phyloP scores from a whole-genome alignment of 2,329 filamentous ascomycete genomes.

The Penicillium glabrum region DNA sequence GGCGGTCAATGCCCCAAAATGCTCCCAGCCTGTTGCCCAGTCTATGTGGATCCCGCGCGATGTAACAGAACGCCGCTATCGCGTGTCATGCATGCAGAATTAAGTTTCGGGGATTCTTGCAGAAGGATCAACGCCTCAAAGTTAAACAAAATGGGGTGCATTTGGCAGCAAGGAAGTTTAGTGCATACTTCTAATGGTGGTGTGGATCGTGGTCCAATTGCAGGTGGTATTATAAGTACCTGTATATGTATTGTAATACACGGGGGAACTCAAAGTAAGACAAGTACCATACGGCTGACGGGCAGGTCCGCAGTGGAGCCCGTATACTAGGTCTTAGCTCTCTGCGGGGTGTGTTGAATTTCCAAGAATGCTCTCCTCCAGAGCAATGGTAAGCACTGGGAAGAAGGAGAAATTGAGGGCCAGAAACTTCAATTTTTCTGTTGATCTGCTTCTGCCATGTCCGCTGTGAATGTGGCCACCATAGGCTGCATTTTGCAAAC shows the following conservation, averaged over 20 bases:
- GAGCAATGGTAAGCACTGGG: not conserved
- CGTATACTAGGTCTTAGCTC: not conserved
- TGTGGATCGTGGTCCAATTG: not conserved
- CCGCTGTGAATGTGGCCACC: not conserved
- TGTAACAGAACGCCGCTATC: not conserved
- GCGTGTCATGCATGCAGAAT: not conserved
- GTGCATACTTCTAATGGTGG: not conserved
- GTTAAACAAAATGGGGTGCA: not conserved
- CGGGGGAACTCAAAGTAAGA: not conserved
- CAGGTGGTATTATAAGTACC: not conserved
- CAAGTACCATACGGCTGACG: not conserved
- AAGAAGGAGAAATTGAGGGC: not conserved
- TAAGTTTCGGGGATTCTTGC: not conserved
- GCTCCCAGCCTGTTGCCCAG: too few species aligned
- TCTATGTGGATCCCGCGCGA: not conserved
- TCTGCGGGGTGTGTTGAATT: not conserved
- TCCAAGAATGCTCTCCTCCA: not conserved
- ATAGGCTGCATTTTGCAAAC: constrained; percentile 2
- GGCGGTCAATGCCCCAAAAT: not conserved
- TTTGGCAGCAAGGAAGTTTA: not conserved
- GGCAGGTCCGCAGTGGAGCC: too few species aligned
- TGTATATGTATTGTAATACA: not conserved
- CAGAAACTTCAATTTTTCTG: not conserved
- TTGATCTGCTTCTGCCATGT: not conserved
- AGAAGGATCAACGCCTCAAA: not conserved